These are phyloP conservation scores for Yamadazyma kanchanaburiensis DNA, from an alignment of 1,139 yeast species.

Conservation along the genomic window DNA sequence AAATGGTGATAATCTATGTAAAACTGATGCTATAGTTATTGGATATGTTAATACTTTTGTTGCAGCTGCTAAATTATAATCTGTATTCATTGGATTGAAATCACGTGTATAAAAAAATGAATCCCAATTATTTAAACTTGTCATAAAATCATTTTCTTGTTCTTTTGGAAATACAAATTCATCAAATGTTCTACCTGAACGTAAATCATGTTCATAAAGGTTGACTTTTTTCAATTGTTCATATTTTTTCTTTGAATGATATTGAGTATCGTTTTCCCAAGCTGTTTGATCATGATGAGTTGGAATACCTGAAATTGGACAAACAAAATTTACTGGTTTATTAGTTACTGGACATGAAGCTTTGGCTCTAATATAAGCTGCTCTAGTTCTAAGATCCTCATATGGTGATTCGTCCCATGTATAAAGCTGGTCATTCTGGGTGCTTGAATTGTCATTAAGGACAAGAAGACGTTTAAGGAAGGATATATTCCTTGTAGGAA, in stretches of 20 bases:
- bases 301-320: constrained; percentile 94
- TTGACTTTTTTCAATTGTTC: constrained; percentile 82
- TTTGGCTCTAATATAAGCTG: constrained; percentile 82
- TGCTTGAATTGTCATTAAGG: constrained; percentile 23
- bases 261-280: constrained; percentile 76
- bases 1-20: constrained; percentile 87
- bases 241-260: constrained; percentile 65
- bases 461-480: constrained; percentile 38
- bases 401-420: constrained; percentile 89
- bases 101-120: constrained; percentile 89
- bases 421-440: constrained; percentile 8
- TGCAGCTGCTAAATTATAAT: constrained; percentile 91
- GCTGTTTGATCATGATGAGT: constrained; percentile 91
- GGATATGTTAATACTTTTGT: constrained; percentile 95
- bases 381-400: constrained; percentile 83
- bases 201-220: constrained; percentile 88
- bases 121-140: constrained; percentile 88
- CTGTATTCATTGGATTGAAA: constrained; percentile 94
- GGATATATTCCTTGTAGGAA: constrained; percentile 23
- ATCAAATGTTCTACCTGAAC: constrained; percentile 91
- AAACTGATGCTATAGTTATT: constrained; percentile 76
- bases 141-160: constrained; percentile 73
- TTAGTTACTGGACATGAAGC: constrained; percentile 92
- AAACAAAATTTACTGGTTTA: constrained; percentile 75
- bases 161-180: constrained; percentile 90